phyloP scores from a whole-genome alignment of 2,329 filamentous ascomycete genomes.

The Fusarium euwallaceae region DNA sequence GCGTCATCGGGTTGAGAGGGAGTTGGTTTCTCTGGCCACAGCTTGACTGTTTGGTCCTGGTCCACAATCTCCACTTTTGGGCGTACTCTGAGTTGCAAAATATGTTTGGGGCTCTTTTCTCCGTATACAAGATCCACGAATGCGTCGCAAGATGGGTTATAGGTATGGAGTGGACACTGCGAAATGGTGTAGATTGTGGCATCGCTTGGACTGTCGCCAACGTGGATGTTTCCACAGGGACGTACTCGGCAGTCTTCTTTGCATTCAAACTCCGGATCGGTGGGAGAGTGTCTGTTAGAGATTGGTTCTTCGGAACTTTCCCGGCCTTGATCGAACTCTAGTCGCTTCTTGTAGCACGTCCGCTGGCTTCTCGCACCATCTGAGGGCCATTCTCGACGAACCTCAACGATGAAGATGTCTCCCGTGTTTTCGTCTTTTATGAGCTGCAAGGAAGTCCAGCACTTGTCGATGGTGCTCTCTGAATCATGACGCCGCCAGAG shows the following conservation, averaged over 20 bases:
- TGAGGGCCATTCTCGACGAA: slow-evolving; percentile 74
- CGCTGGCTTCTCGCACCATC: slow-evolving; percentile 68
- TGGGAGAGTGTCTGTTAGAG: slow-evolving; percentile 1
- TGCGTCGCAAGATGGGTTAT: slow-evolving; percentile 64
- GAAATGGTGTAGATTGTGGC: slow-evolving; percentile 62
- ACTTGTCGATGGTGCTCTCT: slow-evolving; percentile 80
- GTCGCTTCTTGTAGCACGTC: slow-evolving; percentile 73
- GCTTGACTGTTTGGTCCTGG: neutral
- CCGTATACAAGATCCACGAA: slow-evolving; percentile 69
- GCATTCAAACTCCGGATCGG: slow-evolving; percentile 49
- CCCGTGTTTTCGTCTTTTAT: slow-evolving; percentile 71
- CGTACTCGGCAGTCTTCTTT: slow-evolving; percentile 36
- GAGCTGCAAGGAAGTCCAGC: slow-evolving; percentile 77
- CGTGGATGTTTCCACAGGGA: slow-evolving; percentile 55
- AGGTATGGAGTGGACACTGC: slow-evolving; percentile 67
- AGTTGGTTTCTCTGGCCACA: neutral
- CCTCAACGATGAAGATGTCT: slow-evolving; percentile 73
- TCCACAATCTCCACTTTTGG: slow-evolving; percentile 22
- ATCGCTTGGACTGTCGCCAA: slow-evolving; percentile 58
- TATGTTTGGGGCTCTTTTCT: slow-evolving; percentile 45
- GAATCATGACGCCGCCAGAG: slow-evolving; percentile 75
- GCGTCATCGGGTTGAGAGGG: neutral
- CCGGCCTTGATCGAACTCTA: slow-evolving; percentile 54
- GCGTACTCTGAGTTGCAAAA: slow-evolving; percentile 58
- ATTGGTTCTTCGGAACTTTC: neutral